Evolutionary conservation across 768 basidiomycete genomes (phyloP).

Genomic region (Tephrocybe sp.): DNA sequence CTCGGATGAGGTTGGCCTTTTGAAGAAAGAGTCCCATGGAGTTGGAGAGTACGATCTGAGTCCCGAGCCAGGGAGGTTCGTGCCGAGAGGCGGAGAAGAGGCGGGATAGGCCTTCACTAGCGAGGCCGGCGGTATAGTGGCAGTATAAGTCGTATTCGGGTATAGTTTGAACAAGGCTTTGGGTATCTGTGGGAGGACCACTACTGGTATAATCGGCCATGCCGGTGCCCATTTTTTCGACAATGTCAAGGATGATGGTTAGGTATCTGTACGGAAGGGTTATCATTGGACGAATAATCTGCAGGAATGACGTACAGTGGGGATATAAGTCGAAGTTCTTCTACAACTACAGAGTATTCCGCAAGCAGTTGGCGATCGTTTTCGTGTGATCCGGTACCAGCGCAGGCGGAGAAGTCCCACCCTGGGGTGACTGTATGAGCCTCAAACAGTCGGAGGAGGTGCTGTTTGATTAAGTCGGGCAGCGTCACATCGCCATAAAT

Average conservation of each 20-base stretch:
- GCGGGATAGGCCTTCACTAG: slow-evolving; percentile 91
- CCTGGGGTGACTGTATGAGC: slow-evolving; percentile 75
- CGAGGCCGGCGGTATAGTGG: slow-evolving; percentile 96
- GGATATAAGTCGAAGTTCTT: slow-evolving; percentile 70
- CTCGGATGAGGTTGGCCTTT: slow-evolving; percentile 97
- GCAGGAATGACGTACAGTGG: slow-evolving; percentile 48
- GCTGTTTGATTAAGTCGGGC: slow-evolving; percentile 80
- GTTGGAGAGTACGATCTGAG: slow-evolving; percentile 85
- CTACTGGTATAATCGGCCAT: slow-evolving; percentile 97
- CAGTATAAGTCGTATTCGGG: slow-evolving; percentile 96
- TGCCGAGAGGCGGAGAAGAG: slow-evolving; percentile 85
- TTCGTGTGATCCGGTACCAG: slow-evolving; percentile 75
- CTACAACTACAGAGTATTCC: slow-evolving; percentile 77
- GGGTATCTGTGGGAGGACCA: slow-evolving; percentile 64
- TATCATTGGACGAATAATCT: slow-evolving; percentile 3
- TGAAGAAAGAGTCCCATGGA: slow-evolving; percentile 93
- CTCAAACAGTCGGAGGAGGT: slow-evolving; percentile 81
- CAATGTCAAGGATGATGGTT: slow-evolving; percentile 78
- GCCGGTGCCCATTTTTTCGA: slow-evolving; percentile 83
- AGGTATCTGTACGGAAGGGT: slow-evolving; percentile 54
- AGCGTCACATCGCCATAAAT: slow-evolving; percentile 98
- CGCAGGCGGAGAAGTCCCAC: slow-evolving; percentile 82
- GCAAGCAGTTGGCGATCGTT: slow-evolving; percentile 84
- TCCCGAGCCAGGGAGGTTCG: slow-evolving; percentile 68
- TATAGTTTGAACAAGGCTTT: slow-evolving; percentile 71